These are phyloP conservation scores for Exophiala spinifera DNA, from an alignment of 2,329 filamentous ascomycete species.

Conservation along the genomic window DNA sequence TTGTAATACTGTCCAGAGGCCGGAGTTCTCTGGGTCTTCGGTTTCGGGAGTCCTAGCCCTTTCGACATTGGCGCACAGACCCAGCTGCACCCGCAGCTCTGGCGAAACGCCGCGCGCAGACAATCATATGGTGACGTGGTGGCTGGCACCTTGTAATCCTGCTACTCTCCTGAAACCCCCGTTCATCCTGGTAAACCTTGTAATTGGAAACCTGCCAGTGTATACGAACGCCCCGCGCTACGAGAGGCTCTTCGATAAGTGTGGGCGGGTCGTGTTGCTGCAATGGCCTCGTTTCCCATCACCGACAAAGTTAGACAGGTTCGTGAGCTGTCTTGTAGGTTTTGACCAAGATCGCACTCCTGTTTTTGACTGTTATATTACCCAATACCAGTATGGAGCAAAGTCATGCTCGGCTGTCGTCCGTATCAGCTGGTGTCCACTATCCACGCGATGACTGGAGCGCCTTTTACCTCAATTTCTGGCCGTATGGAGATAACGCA, in stretches of 20 bases:
- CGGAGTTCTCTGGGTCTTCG: too few species aligned
- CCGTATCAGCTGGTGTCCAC: slow-evolving; percentile 7
- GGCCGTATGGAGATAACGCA: neutral
- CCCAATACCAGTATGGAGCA: neutral
- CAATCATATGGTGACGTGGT: slow-evolving; percentile 14
- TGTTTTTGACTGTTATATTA: too few species aligned
- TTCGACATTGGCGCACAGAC: neutral
- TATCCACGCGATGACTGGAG: slow-evolving; percentile 15
- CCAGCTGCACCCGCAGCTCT: neutral
- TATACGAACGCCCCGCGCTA: too few species aligned
- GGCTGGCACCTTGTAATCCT: slow-evolving; percentile 7
- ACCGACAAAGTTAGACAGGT: neutral
- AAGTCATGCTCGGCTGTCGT: neutral
- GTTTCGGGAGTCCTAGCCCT: too few species aligned
- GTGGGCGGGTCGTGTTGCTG: too few species aligned
- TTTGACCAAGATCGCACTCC: too few species aligned
- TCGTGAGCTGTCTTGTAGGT: too few species aligned
- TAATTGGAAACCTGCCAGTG: too few species aligned
- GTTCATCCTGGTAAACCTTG: too few species aligned
- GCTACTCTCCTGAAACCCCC: too few species aligned
- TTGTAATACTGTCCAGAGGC: too few species aligned
- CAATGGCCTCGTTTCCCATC: neutral
- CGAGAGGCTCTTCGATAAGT: too few species aligned
- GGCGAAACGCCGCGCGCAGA: slow-evolving; percentile 4
- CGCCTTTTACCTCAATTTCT: slow-evolving; percentile 8